Base-by-base conservation (phyloP, 2,329 filamentous ascomycete genomes). In the Colletotrichum sp. region DNA sequence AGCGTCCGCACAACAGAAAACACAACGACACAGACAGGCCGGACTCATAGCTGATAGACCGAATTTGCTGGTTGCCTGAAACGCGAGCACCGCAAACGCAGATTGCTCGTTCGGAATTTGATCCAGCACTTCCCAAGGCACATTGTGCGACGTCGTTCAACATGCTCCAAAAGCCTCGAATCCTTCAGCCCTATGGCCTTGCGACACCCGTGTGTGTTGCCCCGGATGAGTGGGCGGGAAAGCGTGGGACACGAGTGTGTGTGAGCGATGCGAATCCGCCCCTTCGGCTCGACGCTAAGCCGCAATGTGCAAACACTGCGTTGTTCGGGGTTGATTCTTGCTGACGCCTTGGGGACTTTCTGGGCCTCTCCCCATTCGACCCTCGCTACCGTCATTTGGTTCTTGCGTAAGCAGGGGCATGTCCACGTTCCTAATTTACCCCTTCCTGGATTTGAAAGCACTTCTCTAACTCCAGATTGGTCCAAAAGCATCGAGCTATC, bases 131-230 rank as follows among this genome's bases (percentile, higher is more conserved):
- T 48, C 8, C 52, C 57, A 65, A 63, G 36, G n/a, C n/a, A n/a
- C n/a, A 26, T 67, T 32, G 48, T 65, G 65, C 34, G 21, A 69
- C 64, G 59, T 76, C 28, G 74, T 68, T 59, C 16, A 26, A 21
- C 43, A 67, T n/a, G 64, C 32, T 55, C 21, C 24, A 36, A 75
- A 72, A 67, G 63, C 43, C 55, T 72, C 32, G 8, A 12, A 76
- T 76, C 74, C 70, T 74, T 76, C 74, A 76, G 74, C 74, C 74
- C 74, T 76, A 76, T 52, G 59, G 32, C 55, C 57, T 67, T 26
- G 59, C 39, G 57, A 59, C 26, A 64, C 34, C 34, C 66, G 65
- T 21, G 34, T 34, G 16, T 15, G 26, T 30, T 71, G 67, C 67
- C 30, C 64, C 70, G 28, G 55, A 34, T 60, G 28, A 65, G 34